phyloP scores from a whole-genome alignment of 176 grass and related monocot genomes.

The Musa itinerans region DNA sequence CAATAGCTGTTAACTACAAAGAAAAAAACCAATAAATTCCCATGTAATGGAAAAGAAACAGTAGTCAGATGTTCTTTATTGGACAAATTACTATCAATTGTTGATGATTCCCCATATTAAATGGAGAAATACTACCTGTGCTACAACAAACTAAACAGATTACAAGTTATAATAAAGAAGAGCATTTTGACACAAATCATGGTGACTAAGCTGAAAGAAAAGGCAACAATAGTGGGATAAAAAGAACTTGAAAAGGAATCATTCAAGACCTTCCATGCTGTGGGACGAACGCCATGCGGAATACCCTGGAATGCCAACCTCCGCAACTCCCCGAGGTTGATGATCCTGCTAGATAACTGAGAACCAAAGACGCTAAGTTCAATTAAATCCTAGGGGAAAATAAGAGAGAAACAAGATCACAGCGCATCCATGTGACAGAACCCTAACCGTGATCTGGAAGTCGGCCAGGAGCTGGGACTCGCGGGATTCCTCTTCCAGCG shows the following conservation, averaged over 20 bases:
- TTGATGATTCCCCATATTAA: too few species aligned
- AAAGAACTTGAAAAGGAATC: background rate
- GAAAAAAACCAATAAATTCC: conserved; percentile 65
- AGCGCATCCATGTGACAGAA: background rate
- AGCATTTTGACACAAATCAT: too few species aligned
- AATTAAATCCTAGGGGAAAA: background rate
- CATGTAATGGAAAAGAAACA: conserved; percentile 21
- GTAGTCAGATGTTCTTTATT: background rate
- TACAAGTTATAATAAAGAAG: too few species aligned
- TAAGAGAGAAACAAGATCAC: background rate
- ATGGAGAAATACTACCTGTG: too few species aligned
- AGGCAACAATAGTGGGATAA: background rate
- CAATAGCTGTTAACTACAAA: conserved; percentile 93
- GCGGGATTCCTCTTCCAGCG: conserved; percentile 16
- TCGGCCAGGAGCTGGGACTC: conserved; percentile 49
- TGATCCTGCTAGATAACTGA: conserved; percentile 66
- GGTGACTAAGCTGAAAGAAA: background rate
- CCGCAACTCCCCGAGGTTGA: conserved; percentile 83
- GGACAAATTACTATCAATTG: background rate
- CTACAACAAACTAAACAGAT: too few species aligned
- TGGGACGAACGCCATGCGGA: conserved; percentile 47
- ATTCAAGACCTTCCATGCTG: conserved; percentile 82
- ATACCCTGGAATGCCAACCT: conserved; percentile 78
- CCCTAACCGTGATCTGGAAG: conserved; percentile 54
- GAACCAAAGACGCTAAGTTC: background rate